A percentile compares a stretch with the other conserved stretches of the same genome.
These are phyloP conservation scores for Aspergillus nanangensis DNA, from an alignment of 495 filamentous ascomycete genomes.

Conservation along the genomic window DNA sequence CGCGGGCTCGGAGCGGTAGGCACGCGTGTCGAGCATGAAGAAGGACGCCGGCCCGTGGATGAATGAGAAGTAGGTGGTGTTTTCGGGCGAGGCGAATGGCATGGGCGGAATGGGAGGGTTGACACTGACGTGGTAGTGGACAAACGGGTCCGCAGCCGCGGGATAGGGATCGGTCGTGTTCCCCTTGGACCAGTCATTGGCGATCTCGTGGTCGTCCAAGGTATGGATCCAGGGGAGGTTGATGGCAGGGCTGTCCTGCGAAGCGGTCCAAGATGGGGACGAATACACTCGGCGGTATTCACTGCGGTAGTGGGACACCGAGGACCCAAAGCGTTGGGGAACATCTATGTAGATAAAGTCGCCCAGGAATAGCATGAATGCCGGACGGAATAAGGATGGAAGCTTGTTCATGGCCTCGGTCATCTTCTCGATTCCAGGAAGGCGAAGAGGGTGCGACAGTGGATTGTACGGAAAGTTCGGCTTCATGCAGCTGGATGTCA, in stretches of 20 bases:
- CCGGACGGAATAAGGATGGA: conserved; percentile 50
- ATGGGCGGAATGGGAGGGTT: conserved; percentile 67
- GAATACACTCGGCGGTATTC: conserved; percentile 93
- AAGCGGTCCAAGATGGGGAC: conserved; percentile 79
- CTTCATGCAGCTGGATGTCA: conserved; percentile 89
- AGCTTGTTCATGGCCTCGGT: conserved; percentile 52
- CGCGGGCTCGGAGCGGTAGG: conserved; percentile 68
- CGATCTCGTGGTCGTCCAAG: conserved; percentile 93
- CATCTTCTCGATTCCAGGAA: conserved; percentile 72
- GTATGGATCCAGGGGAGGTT: conserved; percentile 94
- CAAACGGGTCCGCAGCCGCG: conserved; percentile 78
- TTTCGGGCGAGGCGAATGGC: conserved; percentile 34
- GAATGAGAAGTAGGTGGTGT: conserved; percentile 80
- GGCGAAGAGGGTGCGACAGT: conserved; percentile 71
- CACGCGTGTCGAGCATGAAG: conserved; percentile 91
- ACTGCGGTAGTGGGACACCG: conserved; percentile 70
- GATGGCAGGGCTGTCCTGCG: conserved; percentile 35
- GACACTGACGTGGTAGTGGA: conserved; percentile 74
- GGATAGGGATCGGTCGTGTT: conserved; percentile 69
- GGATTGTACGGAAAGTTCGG: conserved; percentile 84
- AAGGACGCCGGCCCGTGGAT: conserved; percentile 85
- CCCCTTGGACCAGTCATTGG: conserved; percentile 76
- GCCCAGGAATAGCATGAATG: conserved; percentile 98
- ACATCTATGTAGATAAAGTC: conserved; percentile 99
- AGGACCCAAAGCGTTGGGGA: conserved; percentile 68